Base-by-base conservation (phyloP, 148 eudicot species). In the Limonium bicolor region DNA sequence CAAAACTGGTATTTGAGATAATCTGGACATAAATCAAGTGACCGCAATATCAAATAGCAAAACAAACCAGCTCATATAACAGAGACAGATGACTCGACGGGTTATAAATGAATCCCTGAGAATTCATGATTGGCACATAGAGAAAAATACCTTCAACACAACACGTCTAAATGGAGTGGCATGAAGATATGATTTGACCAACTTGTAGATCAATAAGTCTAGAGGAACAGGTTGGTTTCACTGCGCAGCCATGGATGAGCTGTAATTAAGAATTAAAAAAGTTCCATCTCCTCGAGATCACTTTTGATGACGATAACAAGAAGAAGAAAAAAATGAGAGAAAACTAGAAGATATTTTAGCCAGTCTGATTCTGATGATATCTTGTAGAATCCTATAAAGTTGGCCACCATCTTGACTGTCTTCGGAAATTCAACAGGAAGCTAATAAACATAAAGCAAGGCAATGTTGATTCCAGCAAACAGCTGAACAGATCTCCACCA, bases 401-500 rank as follows among this genome's bases (percentile, higher is more conserved):
- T 66, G 31, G 82, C 80, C 53, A 71, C 41, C 37, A 15, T 40
- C 26, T 60, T 56, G 48, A 69, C 31, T 45, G 61, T 43, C 22
- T 56, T 54, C 6, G 81, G 73, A 30, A 71, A 53, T 50, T 19
- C 59, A 22, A 85, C 23, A 41, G 95, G 99, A 38, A 90, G 85
- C 72, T 90, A 95, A 67, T 90, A 81, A 15, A 68, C 53, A 50
- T 85, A 90, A 30, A 90, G 84, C 41, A 90, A 46, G 60, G 62
- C 60, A 48, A 78, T 65, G 52, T 51, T 72, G 64, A 81, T 62
- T 56, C 76, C 93, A 46, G 88, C 71, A 61, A 84, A 90, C 19
- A 84, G 36, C 72, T 70, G 82, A 55, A 85, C 93, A 58, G 69
- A 60, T 67, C 85, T 76, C 99, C 99, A 90, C 82, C 95, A 77